Evolutionary conservation across 139 green algal genomes (phyloP).

Genomic region (Coelastrella sp.): DNA sequence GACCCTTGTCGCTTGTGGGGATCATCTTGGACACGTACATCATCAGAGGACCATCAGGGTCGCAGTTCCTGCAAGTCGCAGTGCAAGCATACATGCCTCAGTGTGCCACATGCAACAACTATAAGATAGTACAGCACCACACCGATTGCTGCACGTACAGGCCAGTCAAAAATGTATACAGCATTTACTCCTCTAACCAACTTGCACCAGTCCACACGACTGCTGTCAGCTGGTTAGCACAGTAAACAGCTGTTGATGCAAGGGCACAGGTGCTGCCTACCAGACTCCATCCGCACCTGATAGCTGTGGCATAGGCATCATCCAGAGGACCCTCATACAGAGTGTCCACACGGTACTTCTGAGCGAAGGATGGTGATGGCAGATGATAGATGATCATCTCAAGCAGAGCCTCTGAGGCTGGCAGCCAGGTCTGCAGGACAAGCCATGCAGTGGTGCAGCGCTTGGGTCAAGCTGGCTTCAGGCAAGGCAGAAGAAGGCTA

Average conservation of each 20-base stretch:
- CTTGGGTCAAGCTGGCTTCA: no score
- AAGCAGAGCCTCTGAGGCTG: slow-evolving; percentile 93
- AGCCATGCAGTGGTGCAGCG: background rate
- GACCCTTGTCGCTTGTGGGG: slow-evolving; percentile 90
- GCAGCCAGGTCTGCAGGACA: slow-evolving; percentile 94
- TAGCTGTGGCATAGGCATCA: slow-evolving; percentile 93
- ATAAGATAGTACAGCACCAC: background rate
- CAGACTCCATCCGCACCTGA: slow-evolving; percentile 61
- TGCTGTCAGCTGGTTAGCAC: background rate
- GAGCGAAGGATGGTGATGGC: slow-evolving; percentile 86
- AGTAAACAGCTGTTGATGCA: no score
- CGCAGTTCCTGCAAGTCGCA: slow-evolving; percentile 81
- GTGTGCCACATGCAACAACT: background rate
- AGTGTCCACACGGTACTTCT: slow-evolving; percentile 98
- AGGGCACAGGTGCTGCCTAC: no score
- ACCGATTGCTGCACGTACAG: background rate
- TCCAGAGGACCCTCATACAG: slow-evolving; percentile 99
- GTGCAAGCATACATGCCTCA: background rate
- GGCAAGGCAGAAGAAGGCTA: no score
- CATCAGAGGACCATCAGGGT: slow-evolving; percentile 97
- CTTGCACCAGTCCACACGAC: no score
- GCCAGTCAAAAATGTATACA: no score
- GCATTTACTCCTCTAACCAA: no score
- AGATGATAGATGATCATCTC: slow-evolving; percentile 99
- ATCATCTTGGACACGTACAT: slow-evolving; percentile 99